phyloP scores from a whole-genome alignment of 345 rosid species.

The Adansonia digitata region DNA sequence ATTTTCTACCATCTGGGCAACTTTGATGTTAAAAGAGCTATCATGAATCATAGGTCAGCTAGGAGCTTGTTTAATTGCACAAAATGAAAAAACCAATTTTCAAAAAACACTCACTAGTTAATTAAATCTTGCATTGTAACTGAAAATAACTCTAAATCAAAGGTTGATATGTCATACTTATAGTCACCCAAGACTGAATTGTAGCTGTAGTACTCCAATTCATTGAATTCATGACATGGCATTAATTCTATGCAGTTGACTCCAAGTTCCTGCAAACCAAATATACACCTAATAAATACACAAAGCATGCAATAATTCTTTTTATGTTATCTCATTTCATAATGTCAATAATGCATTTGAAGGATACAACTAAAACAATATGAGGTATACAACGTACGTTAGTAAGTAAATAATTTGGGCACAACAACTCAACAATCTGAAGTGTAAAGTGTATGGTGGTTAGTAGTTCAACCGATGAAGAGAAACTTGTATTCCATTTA shows the following conservation, averaged over 20 bases:
- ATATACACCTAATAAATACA: constrained; percentile 17
- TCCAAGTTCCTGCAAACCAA: constrained; percentile 79
- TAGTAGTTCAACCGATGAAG: background rate
- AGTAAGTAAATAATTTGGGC: background rate
- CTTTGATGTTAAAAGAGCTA: background rate
- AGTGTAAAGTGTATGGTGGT: background rate
- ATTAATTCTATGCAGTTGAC: constrained; percentile 89
- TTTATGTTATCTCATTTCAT: background rate
- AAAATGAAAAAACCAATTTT: background rate
- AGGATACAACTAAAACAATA: background rate
- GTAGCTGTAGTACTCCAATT: constrained; percentile 86
- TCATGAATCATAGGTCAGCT: background rate
- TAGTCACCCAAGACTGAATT: constrained; percentile 72
- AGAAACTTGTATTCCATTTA: background rate
- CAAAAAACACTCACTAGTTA: constrained; percentile 4
- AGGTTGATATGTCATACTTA: constrained; percentile 46
- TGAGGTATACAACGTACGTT: background rate
- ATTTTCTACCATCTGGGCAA: background rate
- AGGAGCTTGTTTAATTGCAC: constrained; percentile 5
- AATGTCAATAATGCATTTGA: constrained; percentile 1
- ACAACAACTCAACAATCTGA: background rate
- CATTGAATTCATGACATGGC: constrained; percentile 99
- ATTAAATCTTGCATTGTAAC: constrained; percentile 5
- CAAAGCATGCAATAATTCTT: background rate
- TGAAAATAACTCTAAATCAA: constrained; percentile 1